Evolutionary conservation across 441 rosid genomes (phyloP), one percentile per base, ranked within the genome.

Genomic region (Erodium texanum): DNA sequence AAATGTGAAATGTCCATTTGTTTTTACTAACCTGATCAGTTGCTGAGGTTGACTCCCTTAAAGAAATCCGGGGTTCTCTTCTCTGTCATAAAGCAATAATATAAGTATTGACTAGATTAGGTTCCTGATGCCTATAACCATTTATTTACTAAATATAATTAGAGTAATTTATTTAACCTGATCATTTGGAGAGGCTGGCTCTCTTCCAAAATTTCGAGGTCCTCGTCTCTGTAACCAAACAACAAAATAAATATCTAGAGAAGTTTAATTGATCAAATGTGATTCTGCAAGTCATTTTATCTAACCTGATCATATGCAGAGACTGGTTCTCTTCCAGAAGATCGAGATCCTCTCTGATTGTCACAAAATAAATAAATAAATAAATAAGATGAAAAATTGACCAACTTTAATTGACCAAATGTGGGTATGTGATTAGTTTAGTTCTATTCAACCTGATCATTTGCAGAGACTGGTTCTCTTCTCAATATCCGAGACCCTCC

Each of bases 21-120:
- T 19, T 56, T 56, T 20, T 8, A 56, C 20, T 56, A 20, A 56
- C 62, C 62, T 67, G 71, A 61, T 79, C 68, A 72, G 61, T 73
- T 36, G 78, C 70, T 69, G 75, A 74, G 38, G 67, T 27, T 19
- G 74, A 63, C 63, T 82, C 86, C 75, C 83, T 86, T 68, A 82
- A 85, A 58, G 86, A 84, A 73, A 79, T 76, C 67, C 84, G 92
- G 69, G 83, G 86, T 70, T 85, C 90, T 71, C 69, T 88, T 75
- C 75, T 83, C 98, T 92, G 87, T 76, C 34, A 77, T 23, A 34
- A 65, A 77, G n/a, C 20, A 6, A 74, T 68, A 19, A 65, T 24
- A 72, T 54, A 34, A 74, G 24, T 64, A 36, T 69, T 56, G 14
- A 20, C 24, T 6, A 56, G 20, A 9, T 20, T 56, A 9, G 24